Evolutionary conservation across 2,329 filamentous ascomycete species (phyloP), one percentile per base, ranked within the genome.

Genomic region (Fusarium fracticaudum): DNA sequence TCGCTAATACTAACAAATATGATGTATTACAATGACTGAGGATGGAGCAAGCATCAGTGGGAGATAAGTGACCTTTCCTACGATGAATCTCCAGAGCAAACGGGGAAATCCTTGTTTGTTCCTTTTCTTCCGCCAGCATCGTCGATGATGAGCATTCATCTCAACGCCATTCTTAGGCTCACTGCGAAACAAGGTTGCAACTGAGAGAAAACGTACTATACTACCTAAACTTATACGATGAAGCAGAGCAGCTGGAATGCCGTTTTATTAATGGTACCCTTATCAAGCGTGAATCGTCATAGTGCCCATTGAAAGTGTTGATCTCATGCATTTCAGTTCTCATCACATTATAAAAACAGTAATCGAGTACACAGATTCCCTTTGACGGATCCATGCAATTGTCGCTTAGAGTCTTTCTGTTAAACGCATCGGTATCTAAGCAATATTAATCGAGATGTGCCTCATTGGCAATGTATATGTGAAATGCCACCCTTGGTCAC

Each of bases 1-100:
- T 38, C 14, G 20, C n/a, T 38, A 24, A 17, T 24, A 20, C 12
- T 20, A 15, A 20, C 5, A 9, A 24, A 35, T 20, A 0, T 20
- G n/a, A 20, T 15, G 1, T 18, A 2, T 24, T 35, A 14, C 8
- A 35, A 7, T 13, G 1, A 14, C 1, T 33, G 5, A 24, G 3
- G 10, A 24, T 53, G 4, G 35, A 15, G 31, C 7, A 33, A 33
- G 12, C 17, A 11, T 24, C 3, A 2, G 17, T 5, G 17, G 14
- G 6, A 24, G 20, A 20, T 6, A 20, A 35, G 17, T 11, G 31
- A 11, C 11, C 10, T 51, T 24, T 14, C 24, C 12, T 20, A 13
- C 3, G 13, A 2, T 31, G 22, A 50, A 33, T 33, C 6, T 8
- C 8, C 6, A 31, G 20, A 48, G 14, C 20, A 31, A 48, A 2